Percentiles rank a stretch among this genome's conserved stretches.
These are phyloP conservation scores for Phalaenopsis aphrodite DNA, from an alignment of 106 monocot genomes.

Conservation along the genomic window DNA sequence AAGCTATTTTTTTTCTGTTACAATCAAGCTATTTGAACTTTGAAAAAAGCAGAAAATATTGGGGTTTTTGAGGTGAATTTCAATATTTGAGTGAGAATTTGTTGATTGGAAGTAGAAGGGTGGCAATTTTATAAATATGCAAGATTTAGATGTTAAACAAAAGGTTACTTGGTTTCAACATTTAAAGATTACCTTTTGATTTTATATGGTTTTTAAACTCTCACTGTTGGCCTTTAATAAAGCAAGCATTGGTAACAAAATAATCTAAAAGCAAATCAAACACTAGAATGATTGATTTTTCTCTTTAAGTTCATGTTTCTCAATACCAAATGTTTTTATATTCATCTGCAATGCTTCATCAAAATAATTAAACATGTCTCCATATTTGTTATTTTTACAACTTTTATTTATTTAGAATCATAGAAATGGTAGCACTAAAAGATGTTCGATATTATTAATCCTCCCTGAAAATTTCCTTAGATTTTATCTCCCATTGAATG, in stretches of 20 bases:
- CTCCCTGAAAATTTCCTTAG: not conserved
- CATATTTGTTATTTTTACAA: not conserved
- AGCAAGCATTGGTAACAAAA: not conserved
- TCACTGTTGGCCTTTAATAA: not conserved
- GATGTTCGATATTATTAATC: not conserved
- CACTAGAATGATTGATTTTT: not conserved
- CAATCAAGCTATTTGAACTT: no score
- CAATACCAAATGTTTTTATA: not conserved
- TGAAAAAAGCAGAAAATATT: no score
- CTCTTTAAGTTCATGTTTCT: not conserved
- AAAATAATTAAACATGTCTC: not conserved
- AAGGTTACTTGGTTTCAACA: no score
- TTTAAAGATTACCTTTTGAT: not conserved
- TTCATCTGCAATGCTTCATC: not conserved
- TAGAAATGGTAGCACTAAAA: not conserved
- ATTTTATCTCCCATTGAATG: not conserved
- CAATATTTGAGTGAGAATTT: no score
- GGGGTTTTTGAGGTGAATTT: no score
- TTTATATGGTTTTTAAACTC: not conserved
- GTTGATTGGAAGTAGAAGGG: no score
- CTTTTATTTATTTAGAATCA: not conserved
- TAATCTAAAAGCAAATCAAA: not conserved
- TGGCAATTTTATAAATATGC: no score
- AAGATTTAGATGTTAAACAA: no score
- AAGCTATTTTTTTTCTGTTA: no score